Conservation (phyloP, 2,329 filamentous ascomycete species). For the Pseudogymnoascus sp. region DNA sequence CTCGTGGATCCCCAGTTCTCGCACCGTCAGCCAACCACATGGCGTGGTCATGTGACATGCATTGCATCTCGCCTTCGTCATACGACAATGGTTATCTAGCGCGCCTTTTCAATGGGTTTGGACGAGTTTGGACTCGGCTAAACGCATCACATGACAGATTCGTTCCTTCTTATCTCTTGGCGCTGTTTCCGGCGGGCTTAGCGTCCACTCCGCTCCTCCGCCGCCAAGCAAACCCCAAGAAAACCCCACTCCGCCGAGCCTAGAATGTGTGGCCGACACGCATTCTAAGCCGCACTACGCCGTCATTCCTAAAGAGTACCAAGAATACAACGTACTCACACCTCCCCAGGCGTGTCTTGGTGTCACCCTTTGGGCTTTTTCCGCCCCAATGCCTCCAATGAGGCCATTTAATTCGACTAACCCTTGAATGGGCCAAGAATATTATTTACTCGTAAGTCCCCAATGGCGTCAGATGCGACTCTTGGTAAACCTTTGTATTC, state of each 20-base stretch:
- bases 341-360: background rate
- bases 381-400: background rate
- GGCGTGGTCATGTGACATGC: background rate
- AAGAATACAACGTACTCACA: background rate
- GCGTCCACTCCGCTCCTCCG: background rate
- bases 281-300: background rate
- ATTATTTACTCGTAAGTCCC: conserved; percentile 2
- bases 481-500: background rate
- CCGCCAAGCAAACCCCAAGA: background rate
- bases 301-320: background rate
- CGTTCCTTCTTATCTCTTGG: background rate
- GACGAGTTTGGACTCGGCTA: background rate
- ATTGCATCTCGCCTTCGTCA: background rate
- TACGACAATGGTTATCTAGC: background rate
- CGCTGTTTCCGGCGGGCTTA: background rate
- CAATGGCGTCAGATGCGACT: conserved; percentile 1
- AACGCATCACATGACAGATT: conserved; percentile 1
- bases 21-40: background rate
- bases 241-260: background rate
- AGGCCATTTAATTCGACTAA: background rate
- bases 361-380: background rate
- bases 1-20: background rate
- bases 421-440: conserved; percentile 1
- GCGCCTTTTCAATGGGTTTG: background rate
- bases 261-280: background rate